Conservation (phyloP, 345 rosid genomes). For the Gossypium bickii region DNA sequence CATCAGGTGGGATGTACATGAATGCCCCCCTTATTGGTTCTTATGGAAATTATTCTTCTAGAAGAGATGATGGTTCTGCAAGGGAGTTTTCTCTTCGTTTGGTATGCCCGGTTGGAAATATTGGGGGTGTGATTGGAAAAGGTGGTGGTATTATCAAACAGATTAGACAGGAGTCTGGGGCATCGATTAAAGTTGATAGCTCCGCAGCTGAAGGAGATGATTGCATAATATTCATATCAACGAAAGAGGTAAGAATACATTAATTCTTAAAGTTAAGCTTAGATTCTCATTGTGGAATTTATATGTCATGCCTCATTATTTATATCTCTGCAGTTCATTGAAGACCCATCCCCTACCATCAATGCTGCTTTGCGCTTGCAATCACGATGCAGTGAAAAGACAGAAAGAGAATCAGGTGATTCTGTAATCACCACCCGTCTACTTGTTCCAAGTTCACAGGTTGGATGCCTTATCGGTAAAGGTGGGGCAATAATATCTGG, state of each 20-base stretch:
- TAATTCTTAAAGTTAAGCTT: not conserved
- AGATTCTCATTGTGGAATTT: not conserved
- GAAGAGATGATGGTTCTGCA: conserved; percentile 45
- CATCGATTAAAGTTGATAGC: conserved; percentile 55
- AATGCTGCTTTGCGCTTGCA: conserved; percentile 63
- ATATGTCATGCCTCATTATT: conserved; percentile 1
- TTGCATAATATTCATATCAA: conserved; percentile 48
- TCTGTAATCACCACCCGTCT: conserved; percentile 52
- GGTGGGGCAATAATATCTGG: conserved; percentile 73
- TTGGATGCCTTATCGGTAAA: conserved; percentile 72
- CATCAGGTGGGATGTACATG: conserved; percentile 38
- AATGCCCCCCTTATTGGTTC: conserved; percentile 46
- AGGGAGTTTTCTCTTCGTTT: conserved; percentile 56
- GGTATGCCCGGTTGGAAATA: conserved; percentile 54
- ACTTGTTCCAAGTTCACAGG: conserved; percentile 60
- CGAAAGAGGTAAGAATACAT: conserved; percentile 48
- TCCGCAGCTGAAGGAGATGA: conserved; percentile 58
- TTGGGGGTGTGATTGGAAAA: conserved; percentile 66
- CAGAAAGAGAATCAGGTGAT: conserved; percentile 55
- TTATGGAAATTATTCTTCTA: conserved; percentile 40
- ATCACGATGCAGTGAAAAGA: conserved; percentile 61
- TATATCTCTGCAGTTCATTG: conserved; percentile 40
- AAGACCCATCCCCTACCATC: conserved; percentile 59
- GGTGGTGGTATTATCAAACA: conserved; percentile 65
- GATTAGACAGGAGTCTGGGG: conserved; percentile 67